phyloP scores from a whole-genome alignment of 306 rosid species.

The Castanea sativa region DNA sequence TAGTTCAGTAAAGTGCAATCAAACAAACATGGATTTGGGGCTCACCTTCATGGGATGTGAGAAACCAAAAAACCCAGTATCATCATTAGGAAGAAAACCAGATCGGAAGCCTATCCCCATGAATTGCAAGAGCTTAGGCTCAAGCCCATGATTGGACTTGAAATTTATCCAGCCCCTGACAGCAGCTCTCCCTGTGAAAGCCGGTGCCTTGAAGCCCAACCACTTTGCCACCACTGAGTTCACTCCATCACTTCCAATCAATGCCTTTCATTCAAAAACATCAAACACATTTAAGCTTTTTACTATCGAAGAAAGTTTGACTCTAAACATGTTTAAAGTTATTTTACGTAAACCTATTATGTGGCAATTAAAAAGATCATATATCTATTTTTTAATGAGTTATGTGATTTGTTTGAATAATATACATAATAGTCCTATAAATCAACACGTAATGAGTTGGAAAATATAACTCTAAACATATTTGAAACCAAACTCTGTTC shows the following conservation, averaged over 20 bases:
- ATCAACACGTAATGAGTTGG: too few species aligned
- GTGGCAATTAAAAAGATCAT: too few species aligned
- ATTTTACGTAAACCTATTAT: too few species aligned
- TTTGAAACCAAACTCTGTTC: too few species aligned
- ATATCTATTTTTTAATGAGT: too few species aligned
- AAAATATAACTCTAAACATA: too few species aligned
- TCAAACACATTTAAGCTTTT: neutral
- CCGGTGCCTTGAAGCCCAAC: conserved; percentile 56
- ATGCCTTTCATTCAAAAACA: conserved; percentile 34
- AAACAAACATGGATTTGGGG: neutral
- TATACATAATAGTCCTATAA: too few species aligned
- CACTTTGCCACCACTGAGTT: conserved; percentile 71
- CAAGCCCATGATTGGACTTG: conserved; percentile 30
- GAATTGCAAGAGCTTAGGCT: conserved; percentile 35
- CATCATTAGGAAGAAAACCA: conserved; percentile 47
- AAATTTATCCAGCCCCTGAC: conserved; percentile 44
- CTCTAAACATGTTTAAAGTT: too few species aligned
- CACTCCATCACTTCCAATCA: conserved; percentile 82
- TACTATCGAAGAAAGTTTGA: too few species aligned
- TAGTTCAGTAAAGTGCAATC: too few species aligned
- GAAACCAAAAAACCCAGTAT: conserved; percentile 46
- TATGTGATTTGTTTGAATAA: too few species aligned
- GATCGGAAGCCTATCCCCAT: conserved; percentile 55
- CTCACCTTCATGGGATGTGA: conserved; percentile 53
- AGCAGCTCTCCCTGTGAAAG: conserved; percentile 43